phyloP scores from a whole-genome alignment of 495 filamentous ascomycete species.

The Bacidia rubella region DNA sequence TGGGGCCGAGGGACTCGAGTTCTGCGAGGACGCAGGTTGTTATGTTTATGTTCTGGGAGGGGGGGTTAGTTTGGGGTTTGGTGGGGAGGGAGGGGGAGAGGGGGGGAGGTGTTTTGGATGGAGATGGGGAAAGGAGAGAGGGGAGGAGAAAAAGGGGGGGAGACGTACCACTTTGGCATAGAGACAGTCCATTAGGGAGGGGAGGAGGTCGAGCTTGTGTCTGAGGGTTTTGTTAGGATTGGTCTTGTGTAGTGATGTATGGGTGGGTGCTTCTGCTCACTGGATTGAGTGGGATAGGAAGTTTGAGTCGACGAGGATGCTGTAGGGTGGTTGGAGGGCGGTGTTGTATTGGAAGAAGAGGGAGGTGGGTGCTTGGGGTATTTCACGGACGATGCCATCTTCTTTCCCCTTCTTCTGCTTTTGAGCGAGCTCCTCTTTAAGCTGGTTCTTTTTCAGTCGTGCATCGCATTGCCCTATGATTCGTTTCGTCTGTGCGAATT shows the following conservation, averaged over 20 bases:
- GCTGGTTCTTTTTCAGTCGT: conserved; percentile 39
- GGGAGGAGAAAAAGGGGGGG: too few relatives aligned
- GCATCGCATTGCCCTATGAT: conserved; percentile 37
- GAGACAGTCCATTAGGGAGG: conserved; percentile 69
- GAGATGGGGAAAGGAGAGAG: conserved; percentile 50
- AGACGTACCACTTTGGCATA: conserved; percentile 22
- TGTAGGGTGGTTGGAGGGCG: conserved; percentile 79
- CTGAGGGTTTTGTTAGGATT: too few relatives aligned
- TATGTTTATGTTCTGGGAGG: conserved; percentile 39
- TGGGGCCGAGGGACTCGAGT: conserved; percentile 79
- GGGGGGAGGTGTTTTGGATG: too few relatives aligned
- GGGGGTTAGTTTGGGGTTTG: too few relatives aligned
- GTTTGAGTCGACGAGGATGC: conserved; percentile 44
- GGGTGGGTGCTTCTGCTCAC: too few relatives aligned
- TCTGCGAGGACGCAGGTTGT: conserved; percentile 50
- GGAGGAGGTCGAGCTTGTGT: conserved; percentile 76
- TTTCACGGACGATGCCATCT: conserved; percentile 48
- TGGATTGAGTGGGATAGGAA: conserved; percentile 87
- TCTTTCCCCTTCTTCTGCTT: conserved; percentile 34
- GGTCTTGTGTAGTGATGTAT: too few relatives aligned
- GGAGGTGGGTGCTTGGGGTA: conserved; percentile 56
- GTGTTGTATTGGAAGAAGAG: conserved; percentile 96
- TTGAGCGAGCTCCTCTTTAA: conserved; percentile 34
- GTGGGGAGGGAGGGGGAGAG: too few relatives aligned
- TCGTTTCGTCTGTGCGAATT: conserved; percentile 36